A percentile compares a stretch with the other conserved stretches of the same genome.
These are phyloP conservation scores for Caryopteris hybrid DNA, from an alignment of 305 asterid genomes.

Conservation along the genomic window DNA sequence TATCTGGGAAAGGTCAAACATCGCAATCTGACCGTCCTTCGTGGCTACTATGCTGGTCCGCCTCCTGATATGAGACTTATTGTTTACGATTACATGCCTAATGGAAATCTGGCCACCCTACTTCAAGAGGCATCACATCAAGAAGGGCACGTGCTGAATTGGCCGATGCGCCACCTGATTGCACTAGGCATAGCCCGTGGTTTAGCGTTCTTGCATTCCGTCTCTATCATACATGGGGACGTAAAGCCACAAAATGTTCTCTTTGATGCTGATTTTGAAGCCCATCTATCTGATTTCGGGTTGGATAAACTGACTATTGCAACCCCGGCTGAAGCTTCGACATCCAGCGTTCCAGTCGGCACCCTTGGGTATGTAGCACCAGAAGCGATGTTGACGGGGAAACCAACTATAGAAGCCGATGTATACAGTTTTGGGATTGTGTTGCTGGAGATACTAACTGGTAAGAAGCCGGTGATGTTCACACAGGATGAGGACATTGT, in stretches of 20 bases:
- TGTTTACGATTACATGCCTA: conserved; percentile 80
- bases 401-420: conserved; percentile 55
- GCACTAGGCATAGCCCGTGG: conserved; percentile 85
- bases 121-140: conserved; percentile 86
- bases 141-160: conserved; percentile 81
- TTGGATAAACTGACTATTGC: conserved; percentile 59
- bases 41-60: conserved; percentile 75
- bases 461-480: conserved; percentile 76
- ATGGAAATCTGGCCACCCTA: conserved; percentile 70
- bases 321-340: conserved; percentile 52
- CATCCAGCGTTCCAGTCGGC: conserved; percentile 55
- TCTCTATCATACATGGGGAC: conserved; percentile 55
- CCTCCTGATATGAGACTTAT: conserved; percentile 67
- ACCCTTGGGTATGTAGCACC: conserved; percentile 73
- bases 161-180: conserved; percentile 91
- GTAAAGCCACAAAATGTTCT: conserved; percentile 69
- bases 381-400: conserved; percentile 52
- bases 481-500: conserved; percentile 82
- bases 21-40: conserved; percentile 72
- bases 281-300: conserved; percentile 77
- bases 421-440: conserved; percentile 79
- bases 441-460: conserved; percentile 68
- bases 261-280: conserved; percentile 85
- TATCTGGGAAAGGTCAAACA: conserved; percentile 72
- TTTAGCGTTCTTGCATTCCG: conserved; percentile 61